These are phyloP conservation scores for Aspergillus sclerotioniger DNA, from an alignment of 495 filamentous ascomycete genomes.

Conservation along the genomic window DNA sequence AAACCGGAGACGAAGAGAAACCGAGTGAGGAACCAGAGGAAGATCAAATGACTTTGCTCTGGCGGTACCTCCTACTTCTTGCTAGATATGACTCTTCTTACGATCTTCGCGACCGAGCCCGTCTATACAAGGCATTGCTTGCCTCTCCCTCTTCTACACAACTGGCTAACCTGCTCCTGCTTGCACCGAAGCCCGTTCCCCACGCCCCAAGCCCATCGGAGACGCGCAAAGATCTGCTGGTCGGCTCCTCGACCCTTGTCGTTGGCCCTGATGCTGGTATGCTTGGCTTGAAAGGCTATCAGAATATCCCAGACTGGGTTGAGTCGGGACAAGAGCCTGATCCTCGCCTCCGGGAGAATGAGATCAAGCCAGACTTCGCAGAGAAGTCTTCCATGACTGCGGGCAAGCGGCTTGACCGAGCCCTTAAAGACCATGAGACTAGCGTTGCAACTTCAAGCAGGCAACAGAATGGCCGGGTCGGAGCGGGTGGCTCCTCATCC, in stretches of 20 bases:
- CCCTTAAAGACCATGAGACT: slow-evolving; percentile 41
- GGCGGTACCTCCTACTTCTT: slow-evolving; percentile 79
- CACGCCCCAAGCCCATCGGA: slow-evolving; percentile 83
- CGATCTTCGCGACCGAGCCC: slow-evolving; percentile 85
- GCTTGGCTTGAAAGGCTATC: slow-evolving; percentile 72
- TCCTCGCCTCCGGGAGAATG: slow-evolving; percentile 60
- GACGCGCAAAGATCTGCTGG: slow-evolving; percentile 65
- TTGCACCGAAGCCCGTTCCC: slow-evolving; percentile 92
- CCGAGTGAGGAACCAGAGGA: slow-evolving; percentile 30
- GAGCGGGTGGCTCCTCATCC: slow-evolving; percentile 13
- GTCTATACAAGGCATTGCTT: slow-evolving; percentile 83
- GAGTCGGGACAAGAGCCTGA: slow-evolving; percentile 76
- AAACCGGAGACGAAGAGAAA: slow-evolving; percentile 28
- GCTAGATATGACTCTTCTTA: slow-evolving; percentile 92
- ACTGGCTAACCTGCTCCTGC: slow-evolving; percentile 82
- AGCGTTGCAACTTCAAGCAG: slow-evolving; percentile 20
- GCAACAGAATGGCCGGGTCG: slow-evolving; percentile 19
- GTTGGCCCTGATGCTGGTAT: slow-evolving; percentile 70
- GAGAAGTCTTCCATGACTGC: slow-evolving; percentile 50
- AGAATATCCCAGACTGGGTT: slow-evolving; percentile 81
- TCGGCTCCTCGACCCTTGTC: slow-evolving; percentile 83
- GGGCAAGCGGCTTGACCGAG: slow-evolving; percentile 62
- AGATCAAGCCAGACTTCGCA: slow-evolving; percentile 27
- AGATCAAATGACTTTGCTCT: slow-evolving; percentile 70
- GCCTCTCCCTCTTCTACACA: slow-evolving; percentile 71